Conservation (phyloP, 805 yeast species). For the Hanseniaspora mollemarum region DNA sequence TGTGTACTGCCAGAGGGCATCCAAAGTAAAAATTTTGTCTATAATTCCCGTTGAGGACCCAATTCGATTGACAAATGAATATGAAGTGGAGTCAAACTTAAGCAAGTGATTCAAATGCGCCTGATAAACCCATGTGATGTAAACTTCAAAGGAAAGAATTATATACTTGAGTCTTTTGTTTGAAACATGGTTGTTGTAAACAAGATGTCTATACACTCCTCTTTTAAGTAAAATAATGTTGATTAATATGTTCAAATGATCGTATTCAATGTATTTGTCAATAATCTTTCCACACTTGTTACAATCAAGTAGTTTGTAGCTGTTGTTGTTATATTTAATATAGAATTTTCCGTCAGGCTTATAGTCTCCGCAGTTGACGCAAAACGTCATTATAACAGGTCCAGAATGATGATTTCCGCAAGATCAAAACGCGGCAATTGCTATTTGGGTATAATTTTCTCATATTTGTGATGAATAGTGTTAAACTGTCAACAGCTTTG, state of each 20-base stretch:
- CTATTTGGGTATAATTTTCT: too few relatives aligned
- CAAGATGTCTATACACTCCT: constrained; percentile 77
- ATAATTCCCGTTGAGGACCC: constrained; percentile 21
- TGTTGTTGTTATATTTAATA: constrained; percentile 61
- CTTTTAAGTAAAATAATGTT: constrained; percentile 76
- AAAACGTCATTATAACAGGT: constrained; percentile 33
- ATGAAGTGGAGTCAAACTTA: neutral
- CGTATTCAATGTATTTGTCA: constrained; percentile 86
- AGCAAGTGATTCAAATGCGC: constrained; percentile 35
- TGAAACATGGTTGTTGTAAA: constrained; percentile 42
- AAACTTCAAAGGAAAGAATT: constrained; percentile 72
- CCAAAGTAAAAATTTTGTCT: constrained; percentile 27
- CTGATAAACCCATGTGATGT: constrained; percentile 81
- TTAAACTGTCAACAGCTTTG: too few relatives aligned
- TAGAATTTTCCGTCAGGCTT: constrained; percentile 52
- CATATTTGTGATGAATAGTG: too few relatives aligned
- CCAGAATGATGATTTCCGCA: neutral
- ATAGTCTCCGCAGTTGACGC: constrained; percentile 63
- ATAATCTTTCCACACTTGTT: constrained; percentile 59
- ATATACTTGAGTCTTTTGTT: constrained; percentile 38
- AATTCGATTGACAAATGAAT: neutral
- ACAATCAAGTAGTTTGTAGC: constrained; percentile 72
- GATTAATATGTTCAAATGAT: constrained; percentile 68
- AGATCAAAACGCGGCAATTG: too few relatives aligned
- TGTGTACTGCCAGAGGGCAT: constrained; percentile 41